Conservation (phyloP, 2,329 filamentous ascomycete genomes). For the Epichloe aotearoae region DNA sequence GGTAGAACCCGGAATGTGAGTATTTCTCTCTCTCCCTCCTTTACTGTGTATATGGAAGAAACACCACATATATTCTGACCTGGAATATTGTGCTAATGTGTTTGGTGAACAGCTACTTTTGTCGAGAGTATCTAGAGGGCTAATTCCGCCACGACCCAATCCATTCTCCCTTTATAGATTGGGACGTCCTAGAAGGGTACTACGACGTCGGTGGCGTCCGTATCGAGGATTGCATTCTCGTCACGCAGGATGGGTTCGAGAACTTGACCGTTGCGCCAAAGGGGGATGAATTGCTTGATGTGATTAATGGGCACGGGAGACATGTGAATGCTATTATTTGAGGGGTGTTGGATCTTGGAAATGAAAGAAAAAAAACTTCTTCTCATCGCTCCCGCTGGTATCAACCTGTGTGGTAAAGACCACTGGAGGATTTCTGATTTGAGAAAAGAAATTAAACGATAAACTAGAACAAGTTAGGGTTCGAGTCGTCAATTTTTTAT, state of each 20-base stretch:
- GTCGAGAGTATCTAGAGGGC: constrained; percentile 56
- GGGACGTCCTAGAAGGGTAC: constrained; percentile 50
- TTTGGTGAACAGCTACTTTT: constrained; percentile 51
- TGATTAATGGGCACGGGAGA: constrained; percentile 33
- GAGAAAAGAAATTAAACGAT: too few relatives aligned
- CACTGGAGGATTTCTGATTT: too few relatives aligned
- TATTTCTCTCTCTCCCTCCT: constrained; percentile 2
- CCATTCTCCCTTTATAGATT: constrained; percentile 53
- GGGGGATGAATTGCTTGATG: constrained; percentile 52
- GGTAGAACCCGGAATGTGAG: constrained; percentile 60
- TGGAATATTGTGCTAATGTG: not conserved
- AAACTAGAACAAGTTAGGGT: too few relatives aligned
- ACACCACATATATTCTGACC: not conserved
- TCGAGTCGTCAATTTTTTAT: too few relatives aligned
- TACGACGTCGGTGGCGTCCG: constrained; percentile 77
- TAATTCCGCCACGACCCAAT: constrained; percentile 47
- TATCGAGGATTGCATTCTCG: constrained; percentile 81
- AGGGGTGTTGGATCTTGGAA: too few relatives aligned
- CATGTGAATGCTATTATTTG: not conserved
- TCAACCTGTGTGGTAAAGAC: too few relatives aligned
- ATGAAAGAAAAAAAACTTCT: too few relatives aligned
- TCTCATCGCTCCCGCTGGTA: too few relatives aligned
- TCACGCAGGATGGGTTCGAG: constrained; percentile 66
- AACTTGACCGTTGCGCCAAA: constrained; percentile 76
- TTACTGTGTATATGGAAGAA: not conserved